These are phyloP conservation scores for Rhododendron williamsianum DNA, from an alignment of 148 eudicot species.

Conservation along the genomic window DNA sequence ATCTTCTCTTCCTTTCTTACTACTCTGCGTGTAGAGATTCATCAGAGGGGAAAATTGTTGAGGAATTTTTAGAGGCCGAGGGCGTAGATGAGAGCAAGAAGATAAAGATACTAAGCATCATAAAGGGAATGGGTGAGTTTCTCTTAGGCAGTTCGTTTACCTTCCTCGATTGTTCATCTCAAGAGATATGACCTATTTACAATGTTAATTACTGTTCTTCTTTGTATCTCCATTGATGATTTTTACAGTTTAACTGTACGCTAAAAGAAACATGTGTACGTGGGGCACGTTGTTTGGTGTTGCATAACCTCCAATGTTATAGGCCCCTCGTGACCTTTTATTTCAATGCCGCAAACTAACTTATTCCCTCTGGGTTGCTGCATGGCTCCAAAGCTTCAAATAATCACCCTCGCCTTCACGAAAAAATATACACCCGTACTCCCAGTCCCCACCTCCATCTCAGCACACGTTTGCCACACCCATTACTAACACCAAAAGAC, in stretches of 20 bases:
- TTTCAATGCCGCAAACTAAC: neutral
- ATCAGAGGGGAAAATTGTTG: conserved; percentile 64
- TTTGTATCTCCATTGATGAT: neutral
- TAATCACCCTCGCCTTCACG: neutral
- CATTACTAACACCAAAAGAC: neutral
- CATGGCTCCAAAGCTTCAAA: neutral
- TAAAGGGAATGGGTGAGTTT: conserved; percentile 38
- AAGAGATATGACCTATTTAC: neutral
- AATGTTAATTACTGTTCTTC: neutral
- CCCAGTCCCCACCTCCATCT: neutral
- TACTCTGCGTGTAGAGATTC: conserved; percentile 48
- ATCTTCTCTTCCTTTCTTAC: conserved; percentile 2
- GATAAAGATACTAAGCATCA: conserved; percentile 53
- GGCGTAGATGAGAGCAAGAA: conserved; percentile 57
- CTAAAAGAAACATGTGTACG: neutral
- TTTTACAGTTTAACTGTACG: neutral
- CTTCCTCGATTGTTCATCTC: neutral
- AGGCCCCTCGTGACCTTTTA: neutral
- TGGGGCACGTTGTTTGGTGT: neutral
- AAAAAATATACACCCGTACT: neutral
- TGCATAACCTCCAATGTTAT: neutral
- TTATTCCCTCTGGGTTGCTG: neutral
- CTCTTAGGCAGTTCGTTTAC: neutral
- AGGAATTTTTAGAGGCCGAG: conserved; percentile 73
- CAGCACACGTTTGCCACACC: neutral